Conservation (phyloP, 2,329 filamentous ascomycete genomes). For the Cytospora mali region DNA sequence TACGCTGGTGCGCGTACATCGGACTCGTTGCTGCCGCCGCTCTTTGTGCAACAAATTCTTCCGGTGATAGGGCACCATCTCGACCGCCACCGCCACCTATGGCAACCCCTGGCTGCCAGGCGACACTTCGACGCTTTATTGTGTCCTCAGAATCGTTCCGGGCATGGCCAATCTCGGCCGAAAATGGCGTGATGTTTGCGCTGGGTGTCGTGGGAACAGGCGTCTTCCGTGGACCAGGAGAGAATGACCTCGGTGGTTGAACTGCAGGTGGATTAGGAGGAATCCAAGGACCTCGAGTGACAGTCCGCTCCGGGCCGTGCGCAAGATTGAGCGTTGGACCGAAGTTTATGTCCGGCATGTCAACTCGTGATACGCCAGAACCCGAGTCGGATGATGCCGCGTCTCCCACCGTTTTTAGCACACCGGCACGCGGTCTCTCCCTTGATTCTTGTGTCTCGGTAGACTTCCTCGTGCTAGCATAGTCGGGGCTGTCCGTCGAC, state of each 20-base stretch:
- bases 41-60: conserved; percentile 83
- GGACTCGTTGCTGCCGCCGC: conserved; percentile 60
- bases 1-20: conserved; percentile 62
- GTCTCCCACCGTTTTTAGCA: conserved; percentile 77
- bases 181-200: conserved; percentile 26
- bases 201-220: conserved; percentile 28
- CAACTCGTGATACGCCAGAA: conserved; percentile 38
- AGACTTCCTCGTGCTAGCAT: conserved; percentile 69
- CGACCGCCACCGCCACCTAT: conserved; percentile 50
- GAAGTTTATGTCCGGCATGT: conserved; percentile 80
- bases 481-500: conserved; percentile 71
- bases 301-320: conserved; percentile 18
- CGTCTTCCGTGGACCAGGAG: conserved; percentile 35
- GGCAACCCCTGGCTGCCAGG: conserved; percentile 76
- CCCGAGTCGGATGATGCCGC: conserved; percentile 27
- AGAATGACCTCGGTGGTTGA: conserved; percentile 36
- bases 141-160: conserved; percentile 57
- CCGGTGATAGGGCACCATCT: conserved; percentile 65
- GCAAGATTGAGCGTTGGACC: conserved; percentile 71
- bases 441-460: conserved; percentile 53
- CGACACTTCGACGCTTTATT: conserved; percentile 61
- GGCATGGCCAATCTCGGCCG: conserved; percentile 40
- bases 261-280: conserved; percentile 32
- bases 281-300: conserved; percentile 20
- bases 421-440: conserved; percentile 74